phyloP scores from a whole-genome alignment of 73 alveolate genomes.

The Stentor roeselii region DNA sequence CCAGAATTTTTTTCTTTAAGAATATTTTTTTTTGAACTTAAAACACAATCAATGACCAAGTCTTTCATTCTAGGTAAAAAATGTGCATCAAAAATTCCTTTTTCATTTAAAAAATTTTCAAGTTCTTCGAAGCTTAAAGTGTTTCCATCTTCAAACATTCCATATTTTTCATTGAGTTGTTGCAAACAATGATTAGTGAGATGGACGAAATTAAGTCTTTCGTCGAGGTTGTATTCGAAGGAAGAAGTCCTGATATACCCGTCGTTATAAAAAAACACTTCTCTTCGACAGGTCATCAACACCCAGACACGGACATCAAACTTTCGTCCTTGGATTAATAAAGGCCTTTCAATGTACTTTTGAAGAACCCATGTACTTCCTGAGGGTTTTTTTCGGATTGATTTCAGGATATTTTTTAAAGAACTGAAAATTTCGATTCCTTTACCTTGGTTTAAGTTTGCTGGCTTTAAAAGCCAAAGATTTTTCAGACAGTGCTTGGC shows the following conservation, averaged over 20 bases:
- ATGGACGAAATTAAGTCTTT: conserved; percentile 74
- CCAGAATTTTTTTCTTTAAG: conserved; percentile 65
- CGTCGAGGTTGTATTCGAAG: conserved; percentile 52
- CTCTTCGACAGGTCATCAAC: conserved; percentile 57
- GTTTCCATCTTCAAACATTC: conserved; percentile 85
- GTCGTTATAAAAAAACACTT: conserved; percentile 65
- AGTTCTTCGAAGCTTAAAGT: conserved; percentile 67
- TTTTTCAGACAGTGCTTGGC: conserved; percentile 75
- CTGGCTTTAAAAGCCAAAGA: conserved; percentile 91
- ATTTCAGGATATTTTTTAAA: conserved; percentile 71
- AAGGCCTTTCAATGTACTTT: conserved; percentile 88
- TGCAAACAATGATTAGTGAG: conserved; percentile 84
- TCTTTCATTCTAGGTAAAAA: conserved; percentile 82
- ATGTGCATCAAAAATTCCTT: conserved; percentile 70
- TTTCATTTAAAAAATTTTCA: conserved; percentile 66
- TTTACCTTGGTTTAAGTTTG: conserved; percentile 81
- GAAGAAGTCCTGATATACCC: conserved; percentile 84
- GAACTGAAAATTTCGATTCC: conserved; percentile 84
- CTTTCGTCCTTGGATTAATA: conserved; percentile 80
- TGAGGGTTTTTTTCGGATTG: conserved; percentile 39
- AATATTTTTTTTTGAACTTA: conserved; percentile 58
- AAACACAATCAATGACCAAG: conserved; percentile 70
- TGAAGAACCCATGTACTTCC: conserved; percentile 70
- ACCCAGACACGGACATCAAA: conserved; percentile 94
- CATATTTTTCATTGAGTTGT: conserved; percentile 68